Base-by-base conservation (phyloP, 2,329 filamentous ascomycete species). In the Cytospora mali region DNA sequence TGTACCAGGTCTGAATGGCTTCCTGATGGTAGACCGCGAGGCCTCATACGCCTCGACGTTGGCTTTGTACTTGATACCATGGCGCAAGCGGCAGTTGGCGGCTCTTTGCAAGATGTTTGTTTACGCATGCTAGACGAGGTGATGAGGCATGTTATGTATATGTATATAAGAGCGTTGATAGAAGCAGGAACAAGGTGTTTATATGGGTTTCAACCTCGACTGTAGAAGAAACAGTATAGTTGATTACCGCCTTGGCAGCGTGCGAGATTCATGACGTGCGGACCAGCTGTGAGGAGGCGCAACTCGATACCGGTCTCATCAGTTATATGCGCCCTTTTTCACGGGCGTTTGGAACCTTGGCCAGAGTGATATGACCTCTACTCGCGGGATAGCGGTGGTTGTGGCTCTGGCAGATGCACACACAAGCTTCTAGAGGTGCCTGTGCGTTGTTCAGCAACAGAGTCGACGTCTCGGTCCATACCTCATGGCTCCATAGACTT, bases 21-120 rank as follows among this genome's bases (percentile, higher is more conserved):
- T 23, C 23, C 14, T 23, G 42, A 46, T 21, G 42, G 1, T 46
- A 23, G 42, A 23, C 42, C 10, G 29, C 14, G 29, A 35, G 48
- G 16, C 46, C 6, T 51, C 27, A 5, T 27, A 9, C 3, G 23
- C 23, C 29, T 51, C n/a, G 42, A 46, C n/a, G 42, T 11, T 13
- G 42, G 9, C 21, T 6, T 28, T 25, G 11, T 33, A 18, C 39
- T 49, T 33, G 35, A 49, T 23, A 23, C 25, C 55, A 57, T 27
- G 55, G 55, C 51, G n/a, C 29, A 7, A 14, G 23, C 5, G 18
- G n/a, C n/a, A 6, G 13, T n/a, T 5, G 51, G 29, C 10, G 55
- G 55, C 39, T 57, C 27, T 57, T 46, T 48, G 55, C n/a, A 57
- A 42, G 16, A 9, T 42, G 35, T 35, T 39, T 39, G 39, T 21